A percentile compares a stretch with the other conserved stretches of the same genome.
Evolutionary conservation across 2,329 filamentous ascomycete species (phyloP).

Genomic region (Colletotrichum orchidophilum): DNA sequence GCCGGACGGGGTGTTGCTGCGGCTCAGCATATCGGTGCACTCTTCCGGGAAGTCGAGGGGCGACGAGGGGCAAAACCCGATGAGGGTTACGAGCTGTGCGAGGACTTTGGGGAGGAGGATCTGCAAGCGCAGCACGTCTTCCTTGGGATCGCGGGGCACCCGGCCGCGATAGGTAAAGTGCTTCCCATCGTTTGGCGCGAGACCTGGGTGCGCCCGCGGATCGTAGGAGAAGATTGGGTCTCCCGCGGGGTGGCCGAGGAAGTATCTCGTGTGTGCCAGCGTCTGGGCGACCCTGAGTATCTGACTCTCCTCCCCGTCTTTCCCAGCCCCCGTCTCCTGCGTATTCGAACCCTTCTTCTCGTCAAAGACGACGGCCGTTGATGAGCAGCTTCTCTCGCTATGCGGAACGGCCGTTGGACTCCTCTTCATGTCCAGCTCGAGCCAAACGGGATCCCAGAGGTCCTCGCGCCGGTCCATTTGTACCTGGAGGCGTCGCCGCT

Average conservation of each 20-base stretch:
- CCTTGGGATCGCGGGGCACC: constrained; percentile 35
- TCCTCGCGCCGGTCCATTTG: neutral
- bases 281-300: neutral
- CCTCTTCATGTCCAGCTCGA: neutral
- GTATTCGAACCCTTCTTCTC: neutral
- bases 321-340: neutral
- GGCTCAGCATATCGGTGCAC: neutral
- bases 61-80: constrained; percentile 24
- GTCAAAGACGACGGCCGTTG: neutral
- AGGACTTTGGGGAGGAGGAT: constrained; percentile 29
- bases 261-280: constrained; percentile 25
- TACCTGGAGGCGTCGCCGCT: neutral
- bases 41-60: neutral
- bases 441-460: neutral
- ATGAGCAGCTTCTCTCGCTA: neutral
- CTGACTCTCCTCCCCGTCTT: neutral
- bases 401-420: too few relatives aligned
- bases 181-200: neutral
- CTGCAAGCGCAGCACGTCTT: constrained; percentile 35
- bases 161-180: constrained; percentile 36
- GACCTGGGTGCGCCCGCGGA: neutral
- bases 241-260: constrained; percentile 38
- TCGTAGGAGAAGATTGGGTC: constrained; percentile 41
- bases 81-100: constrained; percentile 30
- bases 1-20: neutral